Percentiles rank a stretch among this genome's conserved stretches.
Conservation (phyloP, 805 yeast genomes). For the Saturnispora serradocipensis region DNA sequence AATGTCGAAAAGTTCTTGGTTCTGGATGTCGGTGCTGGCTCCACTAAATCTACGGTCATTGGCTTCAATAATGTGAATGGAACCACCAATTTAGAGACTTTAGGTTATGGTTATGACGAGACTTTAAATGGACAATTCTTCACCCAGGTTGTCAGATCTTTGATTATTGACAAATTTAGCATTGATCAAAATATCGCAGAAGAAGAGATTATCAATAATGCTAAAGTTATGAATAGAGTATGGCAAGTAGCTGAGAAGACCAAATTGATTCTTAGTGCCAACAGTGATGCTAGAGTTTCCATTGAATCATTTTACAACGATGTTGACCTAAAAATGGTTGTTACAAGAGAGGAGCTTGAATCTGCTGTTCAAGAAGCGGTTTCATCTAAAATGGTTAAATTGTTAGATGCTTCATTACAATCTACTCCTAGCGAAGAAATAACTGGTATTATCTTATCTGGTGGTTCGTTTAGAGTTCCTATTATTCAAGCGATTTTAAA, state of each 20-base stretch:
- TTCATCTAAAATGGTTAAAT: slow-evolving; percentile 22
- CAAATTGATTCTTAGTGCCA: slow-evolving; percentile 80
- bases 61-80: slow-evolving; percentile 41
- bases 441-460: slow-evolving; percentile 65
- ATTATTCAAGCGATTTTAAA: slow-evolving; percentile 59
- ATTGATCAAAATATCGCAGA: slow-evolving; percentile 15
- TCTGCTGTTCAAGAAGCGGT: slow-evolving; percentile 32
- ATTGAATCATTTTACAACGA: slow-evolving; percentile 71
- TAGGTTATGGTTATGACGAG: slow-evolving; percentile 63
- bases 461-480: slow-evolving; percentile 91
- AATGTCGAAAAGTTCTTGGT: slow-evolving; percentile 46
- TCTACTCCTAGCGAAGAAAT: slow-evolving; percentile 19
- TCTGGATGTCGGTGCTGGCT: slow-evolving; percentile 90
- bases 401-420: slow-evolving; percentile 45
- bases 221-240: slow-evolving; percentile 56
- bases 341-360: slow-evolving; percentile 83
- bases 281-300: slow-evolving; percentile 64
- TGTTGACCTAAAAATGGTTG: slow-evolving; percentile 54
- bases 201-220: slow-evolving; percentile 31
- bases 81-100: slow-evolving; percentile 45
- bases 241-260: slow-evolving; percentile 84
- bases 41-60: slow-evolving; percentile 80
- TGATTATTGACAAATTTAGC: slow-evolving; percentile 51
- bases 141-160: slow-evolving; percentile 53
- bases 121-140: slow-evolving; percentile 67